phyloP scores from a whole-genome alignment of 306 rosid genomes.

The Trichosanthes truncata region DNA sequence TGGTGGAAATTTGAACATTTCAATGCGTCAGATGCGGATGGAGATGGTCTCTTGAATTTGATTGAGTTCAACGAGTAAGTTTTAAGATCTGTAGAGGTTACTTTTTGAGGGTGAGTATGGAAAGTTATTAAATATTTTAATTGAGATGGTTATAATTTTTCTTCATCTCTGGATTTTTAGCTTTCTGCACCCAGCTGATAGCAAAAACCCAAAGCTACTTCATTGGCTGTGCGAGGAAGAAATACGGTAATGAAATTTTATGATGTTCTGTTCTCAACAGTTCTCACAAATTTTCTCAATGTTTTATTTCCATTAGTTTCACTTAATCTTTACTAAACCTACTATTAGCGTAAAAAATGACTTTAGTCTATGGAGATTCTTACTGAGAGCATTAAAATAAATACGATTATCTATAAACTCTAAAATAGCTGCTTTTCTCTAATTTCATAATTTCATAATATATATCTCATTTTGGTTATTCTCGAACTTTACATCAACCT shows the following conservation, averaged over 20 bases:
- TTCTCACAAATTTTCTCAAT: not conserved
- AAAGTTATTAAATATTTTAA: constrained; percentile 3
- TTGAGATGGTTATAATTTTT: constrained; percentile 4
- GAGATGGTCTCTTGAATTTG: constrained; percentile 68
- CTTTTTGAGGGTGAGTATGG: not conserved
- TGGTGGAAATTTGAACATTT: constrained; percentile 97
- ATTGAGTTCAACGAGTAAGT: constrained; percentile 92
- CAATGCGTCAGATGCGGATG: constrained; percentile 81
- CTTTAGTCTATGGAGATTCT: not conserved
- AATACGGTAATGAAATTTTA: constrained; percentile 46
- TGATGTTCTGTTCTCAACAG: constrained; percentile 4
- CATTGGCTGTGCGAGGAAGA: constrained; percentile 93
- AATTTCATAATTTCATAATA: not conserved
- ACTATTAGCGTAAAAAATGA: not conserved
- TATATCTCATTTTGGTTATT: not conserved
- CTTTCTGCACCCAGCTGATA: constrained; percentile 93
- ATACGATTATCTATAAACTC: not conserved
- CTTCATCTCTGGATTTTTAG: constrained; percentile 21
- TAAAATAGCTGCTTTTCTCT: not conserved
- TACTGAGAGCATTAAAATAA: not conserved
- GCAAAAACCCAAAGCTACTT: constrained; percentile 64
- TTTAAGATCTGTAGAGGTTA: constrained; percentile 19
- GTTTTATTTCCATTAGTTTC: not conserved
- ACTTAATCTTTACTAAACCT: not conserved
- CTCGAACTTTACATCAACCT: not conserved